Percentiles rank a stretch among this genome's conserved stretches.
Conservation (phyloP, 225 moss, liverwort and hornwort genomes). For the Pseudoscleropodium purum region DNA sequence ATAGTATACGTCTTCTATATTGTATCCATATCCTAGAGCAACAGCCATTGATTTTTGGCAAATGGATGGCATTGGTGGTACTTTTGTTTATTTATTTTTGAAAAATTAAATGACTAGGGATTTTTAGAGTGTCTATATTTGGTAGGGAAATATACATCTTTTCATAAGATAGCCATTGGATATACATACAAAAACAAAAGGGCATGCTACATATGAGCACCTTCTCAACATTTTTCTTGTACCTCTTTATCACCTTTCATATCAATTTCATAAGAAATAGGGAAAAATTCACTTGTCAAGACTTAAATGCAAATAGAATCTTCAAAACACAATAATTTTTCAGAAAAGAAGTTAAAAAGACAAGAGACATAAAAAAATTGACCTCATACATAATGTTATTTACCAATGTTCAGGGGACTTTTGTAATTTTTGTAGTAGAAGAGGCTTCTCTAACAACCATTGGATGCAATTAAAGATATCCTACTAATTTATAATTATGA, state of each 20-base stretch:
- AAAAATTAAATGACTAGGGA: too few species aligned
- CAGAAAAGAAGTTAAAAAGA: fast-evolving
- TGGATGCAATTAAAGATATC: too few species aligned
- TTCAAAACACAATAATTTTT: background rate
- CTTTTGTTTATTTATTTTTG: too few species aligned
- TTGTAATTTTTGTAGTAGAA: background rate
- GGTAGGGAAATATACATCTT: too few species aligned
- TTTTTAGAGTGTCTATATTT: too few species aligned
- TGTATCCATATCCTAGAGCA: too few species aligned
- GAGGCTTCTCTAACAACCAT: fast-evolving
- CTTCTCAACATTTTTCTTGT: too few species aligned
- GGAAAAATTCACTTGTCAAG: fast-evolving
- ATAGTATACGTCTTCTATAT: too few species aligned
- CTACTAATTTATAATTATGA: background rate
- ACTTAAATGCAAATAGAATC: background rate
- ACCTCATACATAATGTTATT: background rate
- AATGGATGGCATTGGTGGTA: too few species aligned
- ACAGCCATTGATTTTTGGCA: too few species aligned
- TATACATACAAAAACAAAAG: fast-evolving
- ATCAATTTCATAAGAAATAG: background rate
- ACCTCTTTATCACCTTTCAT: fast-evolving
- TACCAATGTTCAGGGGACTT: fast-evolving
- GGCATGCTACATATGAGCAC: too few species aligned
- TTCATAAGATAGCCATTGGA: too few species aligned
- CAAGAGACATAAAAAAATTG: fast-evolving